Base-by-base conservation (phyloP, 495 filamentous ascomycete species). In the Penicillium maclennaniae region DNA sequence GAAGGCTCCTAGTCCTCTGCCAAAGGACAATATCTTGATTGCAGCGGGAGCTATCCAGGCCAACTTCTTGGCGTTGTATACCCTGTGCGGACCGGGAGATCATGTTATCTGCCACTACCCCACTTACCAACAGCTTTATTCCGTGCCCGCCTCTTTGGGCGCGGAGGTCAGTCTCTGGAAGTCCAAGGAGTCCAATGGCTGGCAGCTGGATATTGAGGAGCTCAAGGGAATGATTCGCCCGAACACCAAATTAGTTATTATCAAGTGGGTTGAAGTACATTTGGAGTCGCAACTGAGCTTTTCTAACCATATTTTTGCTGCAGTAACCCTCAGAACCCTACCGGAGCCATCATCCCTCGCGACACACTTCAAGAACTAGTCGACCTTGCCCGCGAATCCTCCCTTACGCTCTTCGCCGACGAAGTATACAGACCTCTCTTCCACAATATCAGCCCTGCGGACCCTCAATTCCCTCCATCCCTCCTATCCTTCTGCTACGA, bases 341-440 rank as follows among this genome's bases (percentile, higher is more conserved):
- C 87, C 0, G 89, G 91, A 16, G 81, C 86, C 20, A 82, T 87
- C 23, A 83, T 87, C 39, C 81, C 86, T 0, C 80, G 73, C 48
- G 57, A 77, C 0, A 77, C 80, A 7, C 74, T 95, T 3, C 58
- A 82, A 17, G 56, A 78, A 14, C 78, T 95, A 39, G 75, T 91
- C 27, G 72, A 82, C 4, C 68, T 93, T 46, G 89, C 89, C 6
- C 68, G 71, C 21, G 65, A 74, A 34, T 73, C 79, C 28, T 77
- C 82, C 43, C 87, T 93, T 50, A 83, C 76, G 25, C 70, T 96
- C 19, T 74, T 91, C 45, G 79, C 83, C 5, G 91, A 95, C 59
- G 91, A 96, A 69, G 91, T 95, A 7, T 96, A 95, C 65, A 81
- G 88, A 6, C 91, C 91, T 0, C 74, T 95, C n/a, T 95, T 92